Percentiles rank a stretch among this genome's conserved stretches.
phyloP scores from a whole-genome alignment of 805 yeast genomes.

The Wickerhamomyces alni region DNA sequence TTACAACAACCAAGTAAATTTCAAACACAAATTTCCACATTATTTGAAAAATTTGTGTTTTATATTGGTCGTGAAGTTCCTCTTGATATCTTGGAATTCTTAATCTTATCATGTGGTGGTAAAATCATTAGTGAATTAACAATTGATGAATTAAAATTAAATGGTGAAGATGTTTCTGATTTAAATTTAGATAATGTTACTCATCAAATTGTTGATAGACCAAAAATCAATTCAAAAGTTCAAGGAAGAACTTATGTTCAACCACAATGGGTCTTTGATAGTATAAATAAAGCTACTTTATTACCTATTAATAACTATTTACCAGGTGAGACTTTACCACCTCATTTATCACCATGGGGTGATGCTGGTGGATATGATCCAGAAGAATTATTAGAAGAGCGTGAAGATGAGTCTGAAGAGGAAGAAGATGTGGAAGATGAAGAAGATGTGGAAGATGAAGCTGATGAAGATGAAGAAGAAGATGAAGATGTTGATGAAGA shows the following conservation, averaged over 20 bases:
- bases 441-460: slow-evolving; percentile 45
- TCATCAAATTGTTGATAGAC: slow-evolving; percentile 94
- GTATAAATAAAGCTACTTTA: slow-evolving; percentile 69
- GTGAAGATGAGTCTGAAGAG: slow-evolving; percentile 37
- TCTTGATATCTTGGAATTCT: slow-evolving; percentile 81
- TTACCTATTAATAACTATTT: slow-evolving; percentile 77
- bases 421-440: slow-evolving; percentile 48
- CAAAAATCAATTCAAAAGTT: slow-evolving; percentile 66
- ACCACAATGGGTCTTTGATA: slow-evolving; percentile 98
- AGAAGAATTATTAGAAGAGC: slow-evolving; percentile 39
- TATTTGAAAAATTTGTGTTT: slow-evolving; percentile 74
- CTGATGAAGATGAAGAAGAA: slow-evolving; percentile 39
- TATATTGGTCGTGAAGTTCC: slow-evolving; percentile 95
- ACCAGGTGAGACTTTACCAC: slow-evolving; percentile 94
- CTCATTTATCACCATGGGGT: slow-evolving; percentile 99
- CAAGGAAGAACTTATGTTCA: slow-evolving; percentile 92
- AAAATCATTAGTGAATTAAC: slow-evolving; percentile 80
- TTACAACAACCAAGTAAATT: slow-evolving; percentile 65
- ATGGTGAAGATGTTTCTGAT: slow-evolving; percentile 28
- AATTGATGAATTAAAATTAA: slow-evolving; percentile 58
- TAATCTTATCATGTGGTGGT: slow-evolving; percentile 85
- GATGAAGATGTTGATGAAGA: slow-evolving; percentile 56
- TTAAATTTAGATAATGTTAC: slow-evolving; percentile 68
- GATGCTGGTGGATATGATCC: slow-evolving; percentile 91
- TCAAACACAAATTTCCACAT: slow-evolving; percentile 52